Evolutionary conservation across 192 early-diverging fungal species (phyloP), one percentile per base, ranked within the genome.

Genomic region (Jimgerdemannia flammicorona): DNA sequence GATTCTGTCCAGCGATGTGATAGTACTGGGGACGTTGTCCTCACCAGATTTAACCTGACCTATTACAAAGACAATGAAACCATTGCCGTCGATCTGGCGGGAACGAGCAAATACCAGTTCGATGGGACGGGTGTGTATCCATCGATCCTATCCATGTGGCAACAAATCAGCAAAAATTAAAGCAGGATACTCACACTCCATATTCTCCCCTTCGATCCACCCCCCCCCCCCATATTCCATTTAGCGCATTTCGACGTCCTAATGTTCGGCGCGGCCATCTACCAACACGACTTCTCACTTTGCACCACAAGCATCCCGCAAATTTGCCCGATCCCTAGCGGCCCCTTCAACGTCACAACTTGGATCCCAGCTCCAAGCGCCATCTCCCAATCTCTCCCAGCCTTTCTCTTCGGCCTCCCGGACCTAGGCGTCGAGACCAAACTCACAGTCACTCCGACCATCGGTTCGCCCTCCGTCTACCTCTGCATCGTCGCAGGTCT

Each of bases 1-100:
- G 64, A 73, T 19, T 66, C 63, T n/a, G n/a, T 73, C 11, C 72
- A 73, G 64, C 18, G 64, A 40, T 73, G 72, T 40, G 72, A 73
- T 9, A 18, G 44, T 9, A 73, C 72, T 3, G 39, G 43, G 9
- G 72, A 73, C 72, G 65, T 73, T 66, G 42, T 3, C 10, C 67
- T 73, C n/a, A 39, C 40, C 43, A 42, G 59, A 18, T 66, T 73
- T 40, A 65, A 73, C 72, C 44, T 73, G 72, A 73, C 72, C 14
- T 73, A 73, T n/a, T 65, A 73, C 43, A 66, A 67, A 3, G 39
- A 43, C 9, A 64, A 64, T 40, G 42, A 73, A 2, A 66, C 64
- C 17, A 42, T 73, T 8, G 65, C 65, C 64, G 44, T 73, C 20
- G 17, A 66, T 66, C 20, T 54, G 39, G 40, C 54, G 17, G 72